Conservation (phyloP, 2,329 filamentous ascomycete genomes). For the Ramichloridium luteum region DNA sequence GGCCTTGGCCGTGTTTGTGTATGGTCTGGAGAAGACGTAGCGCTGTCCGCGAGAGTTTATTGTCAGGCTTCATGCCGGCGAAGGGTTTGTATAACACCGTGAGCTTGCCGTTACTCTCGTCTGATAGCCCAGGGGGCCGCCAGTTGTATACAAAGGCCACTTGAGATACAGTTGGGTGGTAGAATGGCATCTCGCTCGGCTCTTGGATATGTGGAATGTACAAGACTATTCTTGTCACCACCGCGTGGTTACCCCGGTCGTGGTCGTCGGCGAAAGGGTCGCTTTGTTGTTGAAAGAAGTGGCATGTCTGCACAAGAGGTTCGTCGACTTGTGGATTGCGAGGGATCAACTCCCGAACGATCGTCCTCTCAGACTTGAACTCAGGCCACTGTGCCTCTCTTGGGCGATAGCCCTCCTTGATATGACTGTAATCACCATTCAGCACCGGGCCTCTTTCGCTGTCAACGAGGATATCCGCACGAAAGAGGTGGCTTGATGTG, state of each 20-base stretch:
- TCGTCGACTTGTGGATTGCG: conserved; percentile 66
- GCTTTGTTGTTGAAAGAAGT: conserved; percentile 41
- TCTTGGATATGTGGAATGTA: conserved; percentile 63
- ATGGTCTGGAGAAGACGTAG: conserved; percentile 55
- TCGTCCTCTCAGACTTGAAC: conserved; percentile 44
- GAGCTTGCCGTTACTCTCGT: conserved; percentile 6
- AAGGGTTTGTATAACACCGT: conserved; percentile 12
- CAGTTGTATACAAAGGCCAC: too few species aligned
- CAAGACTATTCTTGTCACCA: conserved; percentile 48
- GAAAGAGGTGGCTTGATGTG: conserved; percentile 64
- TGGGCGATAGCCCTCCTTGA: conserved; percentile 30
- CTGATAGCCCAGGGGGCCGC: too few species aligned
- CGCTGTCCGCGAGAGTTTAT: conserved; percentile 49
- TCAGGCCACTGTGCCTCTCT: conserved; percentile 10
- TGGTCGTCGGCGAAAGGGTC: conserved; percentile 13
- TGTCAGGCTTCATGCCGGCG: conserved; percentile 31
- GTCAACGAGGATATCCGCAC: conserved; percentile 60
- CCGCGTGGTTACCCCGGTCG: neutral
- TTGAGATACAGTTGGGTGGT: conserved; percentile 65
- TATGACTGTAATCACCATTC: conserved; percentile 33
- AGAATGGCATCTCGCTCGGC: conserved; percentile 62
- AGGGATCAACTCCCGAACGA: conserved; percentile 69
- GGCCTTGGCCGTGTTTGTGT: conserved; percentile 61
- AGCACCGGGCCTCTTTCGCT: conserved; percentile 22
- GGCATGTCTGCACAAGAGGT: conserved; percentile 69